Percentiles rank a stretch among this genome's conserved stretches.
Conservation (phyloP, 1,284 basidiomycete species). For the Sporisorium exsertum region DNA sequence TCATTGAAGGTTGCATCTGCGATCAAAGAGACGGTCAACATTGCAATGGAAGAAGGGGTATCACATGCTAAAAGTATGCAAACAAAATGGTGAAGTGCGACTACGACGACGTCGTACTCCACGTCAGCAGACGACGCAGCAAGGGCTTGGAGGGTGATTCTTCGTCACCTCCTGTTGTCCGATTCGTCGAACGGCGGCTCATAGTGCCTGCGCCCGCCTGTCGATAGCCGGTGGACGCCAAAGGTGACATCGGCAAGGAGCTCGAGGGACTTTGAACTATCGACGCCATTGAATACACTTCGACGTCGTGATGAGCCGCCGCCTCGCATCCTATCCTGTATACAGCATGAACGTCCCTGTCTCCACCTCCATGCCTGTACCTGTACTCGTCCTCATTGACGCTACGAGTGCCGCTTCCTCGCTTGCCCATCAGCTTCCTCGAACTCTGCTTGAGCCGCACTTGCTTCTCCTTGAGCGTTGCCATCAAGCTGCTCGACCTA, state of each 20-base stretch:
- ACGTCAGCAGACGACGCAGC: conserved; percentile 35
- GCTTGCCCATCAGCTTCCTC: conserved; percentile 30
- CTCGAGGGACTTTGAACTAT: not conserved
- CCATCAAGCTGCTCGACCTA: conserved; percentile 33
- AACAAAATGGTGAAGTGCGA: not conserved
- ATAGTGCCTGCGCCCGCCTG: not conserved
- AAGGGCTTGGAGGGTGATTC: conserved; percentile 28
- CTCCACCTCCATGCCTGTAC: not conserved
- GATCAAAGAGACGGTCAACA: not conserved
- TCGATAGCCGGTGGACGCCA: not conserved
- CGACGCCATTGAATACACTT: not conserved
- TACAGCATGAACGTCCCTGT: not conserved
- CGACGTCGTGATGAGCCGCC: not conserved
- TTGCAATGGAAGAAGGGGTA: conserved; percentile 3
- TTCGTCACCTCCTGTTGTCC: conserved; percentile 10
- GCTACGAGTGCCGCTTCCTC: conserved; percentile 4
- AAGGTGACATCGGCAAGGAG: not conserved
- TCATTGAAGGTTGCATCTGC: not conserved
- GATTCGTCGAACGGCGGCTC: conserved; percentile 14
- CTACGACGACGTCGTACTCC: conserved; percentile 24
- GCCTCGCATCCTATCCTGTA: conserved; percentile 2
- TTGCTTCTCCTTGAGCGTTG: conserved; percentile 42
- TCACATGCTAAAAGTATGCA: not conserved
- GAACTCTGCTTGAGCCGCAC: conserved; percentile 36
- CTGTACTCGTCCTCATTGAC: not conserved